Percentiles rank a stretch among this genome's conserved stretches.
Conservation (phyloP, 371 early-diverging fungal species). For the Rhizopus sp. region DNA sequence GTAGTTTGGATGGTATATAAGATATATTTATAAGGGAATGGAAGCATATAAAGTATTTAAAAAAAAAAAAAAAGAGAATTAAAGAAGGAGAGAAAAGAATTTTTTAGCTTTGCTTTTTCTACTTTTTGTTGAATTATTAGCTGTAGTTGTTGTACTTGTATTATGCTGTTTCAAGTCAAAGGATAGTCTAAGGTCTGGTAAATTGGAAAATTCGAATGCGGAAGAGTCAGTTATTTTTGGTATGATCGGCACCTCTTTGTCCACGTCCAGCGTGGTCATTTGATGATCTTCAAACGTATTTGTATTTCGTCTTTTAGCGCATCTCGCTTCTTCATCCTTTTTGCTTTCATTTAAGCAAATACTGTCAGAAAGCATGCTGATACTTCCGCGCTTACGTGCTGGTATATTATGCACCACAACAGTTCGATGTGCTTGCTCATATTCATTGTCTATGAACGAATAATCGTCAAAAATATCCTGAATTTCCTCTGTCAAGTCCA, state of each 20-base stretch:
- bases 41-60: neutral
- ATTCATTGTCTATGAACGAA: slow-evolving; percentile 44
- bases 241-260: slow-evolving; percentile 7
- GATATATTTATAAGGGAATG: neutral
- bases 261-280: slow-evolving; percentile 31
- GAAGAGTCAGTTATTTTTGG: slow-evolving; percentile 1
- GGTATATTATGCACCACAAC: slow-evolving; percentile 7
- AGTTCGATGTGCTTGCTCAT: slow-evolving; percentile 14
- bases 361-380: slow-evolving; percentile 49
- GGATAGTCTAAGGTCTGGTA: slow-evolving; percentile 28
- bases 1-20: no score
- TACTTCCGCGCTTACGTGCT: slow-evolving; percentile 45
- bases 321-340: slow-evolving; percentile 30
- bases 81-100: slow-evolving; percentile 36
- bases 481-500: slow-evolving; percentile 48
- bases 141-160: slow-evolving; percentile 14
- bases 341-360: slow-evolving; percentile 25
- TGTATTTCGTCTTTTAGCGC: slow-evolving; percentile 43
- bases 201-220: slow-evolving; percentile 22
- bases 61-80: slow-evolving; percentile 1
- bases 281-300: slow-evolving; percentile 22
- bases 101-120: slow-evolving; percentile 30
- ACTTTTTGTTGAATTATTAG: slow-evolving; percentile 12
- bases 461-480: slow-evolving; percentile 63
- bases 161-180: slow-evolving; percentile 16